A percentile compares a stretch with the other conserved stretches of the same genome.
These are phyloP conservation scores for Phytophthora hibernalis DNA, from an alignment of 352 stramenopile species.

Conservation along the genomic window DNA sequence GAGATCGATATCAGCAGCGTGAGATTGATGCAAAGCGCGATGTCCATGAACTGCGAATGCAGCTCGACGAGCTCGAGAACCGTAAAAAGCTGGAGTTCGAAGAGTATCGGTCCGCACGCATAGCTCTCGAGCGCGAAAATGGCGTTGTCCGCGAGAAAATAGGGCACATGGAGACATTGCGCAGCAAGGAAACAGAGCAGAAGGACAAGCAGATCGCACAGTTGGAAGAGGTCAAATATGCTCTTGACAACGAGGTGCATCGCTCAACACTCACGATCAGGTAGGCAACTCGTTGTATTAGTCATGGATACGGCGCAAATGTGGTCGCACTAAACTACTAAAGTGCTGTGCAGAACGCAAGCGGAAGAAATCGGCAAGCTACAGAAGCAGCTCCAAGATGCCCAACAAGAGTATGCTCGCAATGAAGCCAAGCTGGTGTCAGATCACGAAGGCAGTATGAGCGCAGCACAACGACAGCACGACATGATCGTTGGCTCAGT, in stretches of 20 bases:
- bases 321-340: background rate
- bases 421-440: slow-evolving; percentile 48
- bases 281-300: slow-evolving; percentile 29
- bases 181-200: slow-evolving; percentile 53
- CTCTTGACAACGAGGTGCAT: slow-evolving; percentile 62
- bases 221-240: slow-evolving; percentile 72
- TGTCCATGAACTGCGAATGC: slow-evolving; percentile 67
- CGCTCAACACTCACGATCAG: slow-evolving; percentile 46
- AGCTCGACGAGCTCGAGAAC: slow-evolving; percentile 76
- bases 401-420: slow-evolving; percentile 49
- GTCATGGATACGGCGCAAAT: background rate
- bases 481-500: slow-evolving; percentile 49
- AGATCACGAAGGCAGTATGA: slow-evolving; percentile 46
- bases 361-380: slow-evolving; percentile 65
- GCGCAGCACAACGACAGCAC: slow-evolving; percentile 44
- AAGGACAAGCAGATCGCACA: slow-evolving; percentile 64
- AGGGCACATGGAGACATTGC: slow-evolving; percentile 50
- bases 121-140: slow-evolving; percentile 64
- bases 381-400: slow-evolving; percentile 61
- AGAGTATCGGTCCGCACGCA: slow-evolving; percentile 59
- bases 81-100: slow-evolving; percentile 71
- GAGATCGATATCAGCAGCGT: slow-evolving; percentile 64
- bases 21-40: slow-evolving; percentile 67
- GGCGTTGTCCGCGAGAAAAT: slow-evolving; percentile 62
- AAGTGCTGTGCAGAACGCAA: slow-evolving; percentile 36